phyloP scores from a whole-genome alignment of 2,329 filamentous ascomycete species.

The Pseudogymnoascus sp. region DNA sequence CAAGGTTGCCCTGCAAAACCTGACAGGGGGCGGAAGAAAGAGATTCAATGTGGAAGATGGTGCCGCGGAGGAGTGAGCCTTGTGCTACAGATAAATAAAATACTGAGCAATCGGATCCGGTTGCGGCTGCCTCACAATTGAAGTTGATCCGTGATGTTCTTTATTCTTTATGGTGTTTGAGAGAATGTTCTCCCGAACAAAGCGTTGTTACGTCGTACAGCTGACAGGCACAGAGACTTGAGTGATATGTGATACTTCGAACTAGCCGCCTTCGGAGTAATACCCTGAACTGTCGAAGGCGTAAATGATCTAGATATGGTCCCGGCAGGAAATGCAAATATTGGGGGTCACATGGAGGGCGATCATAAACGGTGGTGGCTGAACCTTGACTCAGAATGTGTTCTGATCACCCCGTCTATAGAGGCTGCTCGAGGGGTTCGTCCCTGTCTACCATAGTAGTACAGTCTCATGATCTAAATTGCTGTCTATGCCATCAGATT shows the following conservation, averaged over 20 bases:
- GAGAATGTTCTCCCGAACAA: not conserved
- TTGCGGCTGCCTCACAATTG: not conserved
- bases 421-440: not conserved
- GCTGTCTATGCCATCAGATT: not conserved
- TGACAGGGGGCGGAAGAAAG: slow-evolving; percentile 73
- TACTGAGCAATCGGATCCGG: slow-evolving; percentile 7
- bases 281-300: not conserved
- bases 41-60: slow-evolving; percentile 79
- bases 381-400: slow-evolving; percentile 1
- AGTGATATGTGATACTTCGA: not conserved
- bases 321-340: not conserved
- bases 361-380: not conserved
- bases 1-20: slow-evolving; percentile 81
- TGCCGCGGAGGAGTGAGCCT: slow-evolving; percentile 39
- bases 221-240: not conserved
- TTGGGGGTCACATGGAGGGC: not conserved
- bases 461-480: not conserved
- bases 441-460: not conserved
- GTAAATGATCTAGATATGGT: not conserved
- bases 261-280: not conserved
- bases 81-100: not conserved
- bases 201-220: slow-evolving; percentile 2
- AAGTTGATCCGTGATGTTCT: not conserved
- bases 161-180: slow-evolving; percentile 6
- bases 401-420: not conserved